These are phyloP conservation scores for Russula sp. DNA, from an alignment of 768 basidiomycete genomes.

Conservation along the genomic window DNA sequence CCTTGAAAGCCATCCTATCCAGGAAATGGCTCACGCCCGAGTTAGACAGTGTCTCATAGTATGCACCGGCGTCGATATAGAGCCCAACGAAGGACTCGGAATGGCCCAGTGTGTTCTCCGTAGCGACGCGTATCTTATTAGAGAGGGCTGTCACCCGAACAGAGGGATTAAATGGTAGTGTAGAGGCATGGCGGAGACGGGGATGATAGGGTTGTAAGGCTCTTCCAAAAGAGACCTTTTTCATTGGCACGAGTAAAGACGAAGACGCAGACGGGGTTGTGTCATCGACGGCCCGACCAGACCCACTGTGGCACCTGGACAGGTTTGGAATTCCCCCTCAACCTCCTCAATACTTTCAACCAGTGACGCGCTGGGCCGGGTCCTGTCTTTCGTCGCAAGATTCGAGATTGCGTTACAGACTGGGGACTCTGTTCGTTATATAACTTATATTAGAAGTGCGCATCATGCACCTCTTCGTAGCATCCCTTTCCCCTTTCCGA, in stretches of 20 bases:
- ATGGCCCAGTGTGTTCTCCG: slow-evolving; percentile 86
- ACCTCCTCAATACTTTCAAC: too few relatives aligned
- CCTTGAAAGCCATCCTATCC: slow-evolving; percentile 97
- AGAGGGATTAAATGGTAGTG: slow-evolving; percentile 28
- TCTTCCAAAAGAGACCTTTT: slow-evolving; percentile 12
- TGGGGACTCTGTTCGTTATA: too few relatives aligned
- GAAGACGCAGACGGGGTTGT: too few relatives aligned
- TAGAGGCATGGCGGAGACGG: slow-evolving; percentile 15
- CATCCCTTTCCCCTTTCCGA: too few relatives aligned
- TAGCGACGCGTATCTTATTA: slow-evolving; percentile 89
- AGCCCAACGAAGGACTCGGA: slow-evolving; percentile 92
- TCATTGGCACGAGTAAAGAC: not conserved
- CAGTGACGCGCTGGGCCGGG: too few relatives aligned
- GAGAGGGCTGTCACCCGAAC: slow-evolving; percentile 77
- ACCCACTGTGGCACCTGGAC: too few relatives aligned
- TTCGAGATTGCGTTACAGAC: too few relatives aligned
- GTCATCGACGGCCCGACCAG: too few relatives aligned
- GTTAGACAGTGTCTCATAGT: slow-evolving; percentile 74
- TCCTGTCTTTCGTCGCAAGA: too few relatives aligned
- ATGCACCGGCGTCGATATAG: slow-evolving; percentile 88
- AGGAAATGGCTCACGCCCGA: slow-evolving; percentile 88
- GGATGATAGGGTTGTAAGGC: slow-evolving; percentile 15
- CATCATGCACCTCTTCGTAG: too few relatives aligned
- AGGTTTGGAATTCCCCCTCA: too few relatives aligned
- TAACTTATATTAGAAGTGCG: too few relatives aligned